Base-by-base conservation (phyloP, 192 early-diverging fungal species). In the Backusella australiensis region DNA sequence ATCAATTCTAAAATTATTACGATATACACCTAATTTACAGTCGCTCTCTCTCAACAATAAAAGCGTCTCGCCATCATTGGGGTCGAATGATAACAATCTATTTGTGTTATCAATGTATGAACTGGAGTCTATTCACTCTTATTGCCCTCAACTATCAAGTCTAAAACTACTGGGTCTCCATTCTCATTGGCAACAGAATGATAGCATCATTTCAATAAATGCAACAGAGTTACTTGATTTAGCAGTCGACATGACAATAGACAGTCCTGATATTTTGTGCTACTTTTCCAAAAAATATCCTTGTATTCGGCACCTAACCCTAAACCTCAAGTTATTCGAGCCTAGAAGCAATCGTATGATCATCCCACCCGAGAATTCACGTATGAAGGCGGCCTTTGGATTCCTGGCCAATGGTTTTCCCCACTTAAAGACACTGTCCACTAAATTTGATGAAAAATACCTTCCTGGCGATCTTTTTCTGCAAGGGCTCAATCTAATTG, bases 371-470 rank as follows among this genome's bases (percentile, higher is more conserved):
- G 70, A 71, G 7, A 71, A 71, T 44, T 49, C 70, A 0, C 21
- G 29, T 19, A 71, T 71, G 70, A 71, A 71, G 23, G 44, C 41
- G 26, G 21, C 39, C 11, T 71, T 44, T 15, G 26, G 39, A 49
- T 46, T 34, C 11, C 8, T 71, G 5, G 70, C 70, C 8, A 71
- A 39, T 49, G 15, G 29, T 19, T 71, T 44, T 6, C 35, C 39
- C 29, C 70, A 46, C 17, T 26, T 71, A 19, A 36, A 49, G 21
- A 44, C 21, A 23, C 70, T 71, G 11, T 46, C 70, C 8, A 44
- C 42, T 14, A 41, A 49, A 21, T 71, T 71, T 71, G 70, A 71
- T 17, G 70, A 71, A n/a, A 71, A 71, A 8, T 71, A 71, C 39
- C 42, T 71, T 44, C 70, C 70, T 32, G 26, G 39, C 14, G 70